phyloP scores from a whole-genome alignment of 495 filamentous ascomycete genomes.

The Geopyxis carbonaria region DNA sequence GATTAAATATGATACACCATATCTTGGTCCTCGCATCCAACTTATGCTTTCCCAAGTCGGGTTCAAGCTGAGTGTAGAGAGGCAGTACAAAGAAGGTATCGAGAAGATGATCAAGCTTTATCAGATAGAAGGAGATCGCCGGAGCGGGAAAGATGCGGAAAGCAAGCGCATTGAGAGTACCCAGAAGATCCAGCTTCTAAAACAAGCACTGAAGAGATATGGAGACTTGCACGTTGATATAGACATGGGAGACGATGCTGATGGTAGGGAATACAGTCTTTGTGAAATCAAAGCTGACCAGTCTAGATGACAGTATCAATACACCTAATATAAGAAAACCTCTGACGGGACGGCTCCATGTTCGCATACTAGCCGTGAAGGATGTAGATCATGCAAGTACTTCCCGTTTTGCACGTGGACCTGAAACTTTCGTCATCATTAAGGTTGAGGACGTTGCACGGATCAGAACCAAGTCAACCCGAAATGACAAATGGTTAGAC shows the following conservation, averaged over 20 bases:
- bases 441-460: slow-evolving; percentile 91
- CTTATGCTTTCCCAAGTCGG: slow-evolving; percentile 97
- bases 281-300: slow-evolving; percentile 8
- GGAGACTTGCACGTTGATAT: slow-evolving; percentile 96
- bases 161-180: slow-evolving; percentile 79
- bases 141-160: slow-evolving; percentile 84
- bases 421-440: slow-evolving; percentile 85
- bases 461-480: slow-evolving; percentile 69
- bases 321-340: slow-evolving; percentile 87
- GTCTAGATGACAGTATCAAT: slow-evolving; percentile 84
- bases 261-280: slow-evolving; percentile 43
- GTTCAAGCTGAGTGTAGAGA: slow-evolving; percentile 97
- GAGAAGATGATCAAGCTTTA: slow-evolving; percentile 99
- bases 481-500: slow-evolving; percentile 78
- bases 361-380: slow-evolving; percentile 71
- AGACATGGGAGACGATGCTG: slow-evolving; percentile 57
- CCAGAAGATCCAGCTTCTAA: slow-evolving; percentile 91
- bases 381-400: slow-evolving; percentile 90
- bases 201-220: slow-evolving; percentile 88
- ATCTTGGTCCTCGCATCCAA: slow-evolving; percentile 93
- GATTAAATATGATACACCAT: slow-evolving; percentile 94
- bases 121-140: slow-evolving; percentile 93
- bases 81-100: slow-evolving; percentile 97
- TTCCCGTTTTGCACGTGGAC: slow-evolving; percentile 68
- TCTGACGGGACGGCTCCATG: slow-evolving; percentile 69